Evolutionary conservation across 2,329 filamentous ascomycete species (phyloP).

Genomic region (Cordyceps fumosorosea): DNA sequence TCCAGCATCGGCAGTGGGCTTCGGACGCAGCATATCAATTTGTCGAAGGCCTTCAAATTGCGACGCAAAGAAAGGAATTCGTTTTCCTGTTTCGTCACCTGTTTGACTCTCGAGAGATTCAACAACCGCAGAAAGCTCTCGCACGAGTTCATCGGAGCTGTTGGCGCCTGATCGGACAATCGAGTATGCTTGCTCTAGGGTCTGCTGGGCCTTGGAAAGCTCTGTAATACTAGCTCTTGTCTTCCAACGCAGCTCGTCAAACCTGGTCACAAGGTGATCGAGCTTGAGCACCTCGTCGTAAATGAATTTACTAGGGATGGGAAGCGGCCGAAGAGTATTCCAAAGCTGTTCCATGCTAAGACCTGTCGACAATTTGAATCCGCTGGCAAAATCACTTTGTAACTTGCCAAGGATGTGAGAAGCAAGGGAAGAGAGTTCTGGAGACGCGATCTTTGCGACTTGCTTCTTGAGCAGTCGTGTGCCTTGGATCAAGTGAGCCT

Average conservation of each 20-base stretch:
- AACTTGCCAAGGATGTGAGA: conserved; percentile 35
- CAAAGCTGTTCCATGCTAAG: conserved; percentile 76
- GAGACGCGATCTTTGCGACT: conserved; percentile 18
- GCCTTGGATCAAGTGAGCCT: conserved; percentile 53
- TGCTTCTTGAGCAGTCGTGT: conserved; percentile 35
- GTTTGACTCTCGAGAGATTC: conserved; percentile 42
- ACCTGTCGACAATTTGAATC: conserved; percentile 68
- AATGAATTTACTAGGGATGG: conserved; percentile 40
- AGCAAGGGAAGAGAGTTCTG: conserved; percentile 31
- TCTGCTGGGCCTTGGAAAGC: conserved; percentile 45
- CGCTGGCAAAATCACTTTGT: conserved; percentile 55
- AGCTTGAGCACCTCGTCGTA: conserved; percentile 44
- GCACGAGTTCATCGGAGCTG: conserved; percentile 41
- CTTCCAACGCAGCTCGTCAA: conserved; percentile 56
- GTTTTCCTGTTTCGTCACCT: conserved; percentile 33
- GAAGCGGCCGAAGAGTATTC: conserved; percentile 61
- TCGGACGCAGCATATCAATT: conserved; percentile 35
- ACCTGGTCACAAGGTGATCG: conserved; percentile 50
- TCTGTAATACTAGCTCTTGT: conserved; percentile 44
- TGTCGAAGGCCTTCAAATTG: conserved; percentile 55
- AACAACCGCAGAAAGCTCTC: conserved; percentile 45
- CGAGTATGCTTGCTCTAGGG: conserved; percentile 49
- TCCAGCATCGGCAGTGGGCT: conserved; percentile 8
- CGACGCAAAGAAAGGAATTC: conserved; percentile 43
- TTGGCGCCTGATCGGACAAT: conserved; percentile 40